Base-by-base conservation (phyloP, 2,329 filamentous ascomycete genomes). In the Triangularia setosa region DNA sequence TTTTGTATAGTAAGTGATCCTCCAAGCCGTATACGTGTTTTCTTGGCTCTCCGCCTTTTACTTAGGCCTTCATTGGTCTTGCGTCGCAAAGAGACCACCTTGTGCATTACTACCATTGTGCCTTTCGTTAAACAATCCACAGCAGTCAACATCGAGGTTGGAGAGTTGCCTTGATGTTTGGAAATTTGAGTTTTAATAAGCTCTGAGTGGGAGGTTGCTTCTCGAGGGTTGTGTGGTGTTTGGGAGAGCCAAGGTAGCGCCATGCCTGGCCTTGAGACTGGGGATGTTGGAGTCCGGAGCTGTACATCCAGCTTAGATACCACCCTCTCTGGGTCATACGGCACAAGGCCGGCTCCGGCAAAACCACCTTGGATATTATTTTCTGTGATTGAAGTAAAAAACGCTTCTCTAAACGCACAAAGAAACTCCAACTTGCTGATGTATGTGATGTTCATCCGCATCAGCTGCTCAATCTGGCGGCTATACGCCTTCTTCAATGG, bases 311-410 rank as follows among this genome's bases (percentile, higher is more conserved):
- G 28, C 21, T 44, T 58, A 44, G 58, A 63, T 21, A 65, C 56
- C 21, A 62, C 64, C 58, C 60, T 65, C 35, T 65, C 61, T 62
- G 40, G 64, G 25, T 66, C 44, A 27, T 63, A 62, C 23, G 62
- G 65, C 3, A 66, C n/a, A 60, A 66, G 62, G 55, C 62, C 55
- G 61, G 64, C 63, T 12, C 61, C 59, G 24, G 54, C 23, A 60
- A 64, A 67, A n/a, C 62, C 62, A 21, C 60, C 62, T 14, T 56
- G 52, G 14, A 64, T 64, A 44, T 65, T 67, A 27, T 30, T n/a
- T n/a, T n/a, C n/a, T n/a, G n/a, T n/a, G n/a, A n/a, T n/a, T 63
- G 57, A 67, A 48, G 60, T 24, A 61, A 65, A 65, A 35, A 65
- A 64, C 23, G 57, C 63, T 52, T 63, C 55, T 54, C 21, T 60